These are phyloP conservation scores for Sugiyamaella americana DNA, from an alignment of 805 yeast genomes.

Conservation along the genomic window DNA sequence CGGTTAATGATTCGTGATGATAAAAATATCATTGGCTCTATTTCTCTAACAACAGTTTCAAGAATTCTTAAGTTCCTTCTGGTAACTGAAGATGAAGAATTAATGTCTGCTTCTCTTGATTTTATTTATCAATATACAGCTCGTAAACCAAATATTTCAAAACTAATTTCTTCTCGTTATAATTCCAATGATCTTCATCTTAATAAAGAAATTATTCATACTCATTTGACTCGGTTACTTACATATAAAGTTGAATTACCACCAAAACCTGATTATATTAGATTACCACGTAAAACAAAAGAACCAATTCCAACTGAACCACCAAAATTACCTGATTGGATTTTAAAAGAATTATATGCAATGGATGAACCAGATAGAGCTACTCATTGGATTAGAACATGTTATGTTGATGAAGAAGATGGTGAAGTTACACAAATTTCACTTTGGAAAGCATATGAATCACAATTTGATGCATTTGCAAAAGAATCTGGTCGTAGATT, in stretches of 20 bases:
- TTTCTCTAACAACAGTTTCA: constrained; percentile 44
- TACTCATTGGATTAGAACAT: constrained; percentile 88
- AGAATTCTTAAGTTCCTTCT: constrained; percentile 53
- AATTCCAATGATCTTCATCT: constrained; percentile 27
- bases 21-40: constrained; percentile 45
- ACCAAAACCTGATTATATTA: constrained; percentile 33
- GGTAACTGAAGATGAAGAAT: constrained; percentile 66
- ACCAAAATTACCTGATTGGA: constrained; percentile 50
- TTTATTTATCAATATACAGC: constrained; percentile 77
- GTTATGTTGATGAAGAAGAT: constrained; percentile 68
- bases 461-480: constrained; percentile 63
- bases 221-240: constrained; percentile 58
- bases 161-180: constrained; percentile 32
- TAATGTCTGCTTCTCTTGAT: constrained; percentile 67
- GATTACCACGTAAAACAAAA: constrained; percentile 39
- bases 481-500: constrained; percentile 42
- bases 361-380: constrained; percentile 86
- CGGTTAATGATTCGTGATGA: constrained; percentile 67
- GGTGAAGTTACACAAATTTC: constrained; percentile 94
- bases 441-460: constrained; percentile 91
- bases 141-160: constrained; percentile 49
- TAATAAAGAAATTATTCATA: constrained; percentile 47
- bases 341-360: constrained; percentile 54
- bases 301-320: constrained; percentile 60
- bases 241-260: constrained; percentile 38